Conservation (phyloP, 1,284 basidiomycete genomes). For the Laetiporus sulphureus region DNA sequence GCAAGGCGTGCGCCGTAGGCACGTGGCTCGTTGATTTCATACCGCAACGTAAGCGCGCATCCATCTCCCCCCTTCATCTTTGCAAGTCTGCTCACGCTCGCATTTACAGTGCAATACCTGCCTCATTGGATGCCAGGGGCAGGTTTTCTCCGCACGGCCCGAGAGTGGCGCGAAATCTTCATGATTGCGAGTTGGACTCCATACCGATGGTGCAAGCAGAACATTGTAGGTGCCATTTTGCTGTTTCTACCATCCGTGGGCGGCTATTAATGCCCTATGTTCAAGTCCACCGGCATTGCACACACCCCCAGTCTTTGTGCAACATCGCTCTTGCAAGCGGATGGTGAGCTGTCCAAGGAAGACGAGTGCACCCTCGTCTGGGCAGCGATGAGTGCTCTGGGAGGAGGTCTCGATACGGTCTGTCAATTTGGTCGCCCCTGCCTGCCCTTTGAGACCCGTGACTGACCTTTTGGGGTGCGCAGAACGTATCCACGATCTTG, state of each 20-base stretch:
- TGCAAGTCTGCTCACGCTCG: neutral
- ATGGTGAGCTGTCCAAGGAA: neutral
- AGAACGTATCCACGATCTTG: too few relatives aligned
- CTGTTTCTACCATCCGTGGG: neutral
- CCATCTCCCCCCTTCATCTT: neutral
- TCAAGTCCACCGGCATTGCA: too few relatives aligned
- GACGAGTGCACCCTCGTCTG: neutral
- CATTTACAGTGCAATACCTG: neutral
- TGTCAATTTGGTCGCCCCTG: too few relatives aligned
- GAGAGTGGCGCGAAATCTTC: neutral
- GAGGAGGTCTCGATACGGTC: slow-evolving; percentile 24
- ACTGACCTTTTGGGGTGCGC: too few relatives aligned
- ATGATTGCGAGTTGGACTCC: neutral
- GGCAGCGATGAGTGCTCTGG: neutral
- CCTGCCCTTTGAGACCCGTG: too few relatives aligned
- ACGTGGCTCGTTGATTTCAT: neutral
- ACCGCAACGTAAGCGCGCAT: neutral
- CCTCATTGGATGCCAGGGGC: neutral
- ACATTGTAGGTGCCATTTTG: neutral
- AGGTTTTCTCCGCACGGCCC: neutral
- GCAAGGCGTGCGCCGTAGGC: neutral
- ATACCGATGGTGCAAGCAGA: neutral
- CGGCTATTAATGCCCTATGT: too few relatives aligned
- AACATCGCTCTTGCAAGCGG: neutral
- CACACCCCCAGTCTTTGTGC: neutral